Conservation (phyloP, 768 basidiomycete genomes). For the Fomitopsis pulvina region DNA sequence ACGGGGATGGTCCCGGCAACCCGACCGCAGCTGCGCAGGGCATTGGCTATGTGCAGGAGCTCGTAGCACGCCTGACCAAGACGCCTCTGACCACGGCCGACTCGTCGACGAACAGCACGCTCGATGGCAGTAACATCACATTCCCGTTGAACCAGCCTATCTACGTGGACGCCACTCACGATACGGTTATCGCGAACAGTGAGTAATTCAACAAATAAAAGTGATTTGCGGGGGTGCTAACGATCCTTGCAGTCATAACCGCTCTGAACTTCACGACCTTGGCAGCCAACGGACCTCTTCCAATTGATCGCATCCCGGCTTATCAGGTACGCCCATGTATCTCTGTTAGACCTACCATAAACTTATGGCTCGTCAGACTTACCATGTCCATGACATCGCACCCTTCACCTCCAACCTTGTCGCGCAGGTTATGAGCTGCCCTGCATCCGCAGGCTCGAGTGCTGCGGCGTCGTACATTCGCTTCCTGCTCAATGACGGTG, state of each 20-base stretch:
- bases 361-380: conserved; percentile 21
- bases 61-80: conserved; percentile 36
- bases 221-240: background rate
- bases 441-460: conserved; percentile 13
- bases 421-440: conserved; percentile 38
- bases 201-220: conserved; percentile 1
- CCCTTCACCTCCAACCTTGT: conserved; percentile 44
- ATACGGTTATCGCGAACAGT: conserved; percentile 36
- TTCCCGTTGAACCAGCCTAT: conserved; percentile 33
- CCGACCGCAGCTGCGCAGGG: conserved; percentile 33
- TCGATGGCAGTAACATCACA: conserved; percentile 31
- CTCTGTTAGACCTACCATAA: background rate
- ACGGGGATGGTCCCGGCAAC: conserved; percentile 35
- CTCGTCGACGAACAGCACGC: conserved; percentile 39
- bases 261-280: conserved; percentile 41
- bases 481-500: conserved; percentile 43
- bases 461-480: conserved; percentile 25
- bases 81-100: conserved; percentile 31
- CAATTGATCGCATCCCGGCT: conserved; percentile 28
- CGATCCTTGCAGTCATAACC: conserved; percentile 24
- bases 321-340: conserved; percentile 19
- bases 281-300: conserved; percentile 34
- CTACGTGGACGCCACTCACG: conserved; percentile 42
- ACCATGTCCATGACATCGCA: conserved; percentile 34
- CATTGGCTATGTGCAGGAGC: conserved; percentile 36